Evolutionary conservation across 202 grass and related monocot genomes (phyloP), one percentile per base, ranked within the genome.

Genomic region (Setaria viridis): DNA sequence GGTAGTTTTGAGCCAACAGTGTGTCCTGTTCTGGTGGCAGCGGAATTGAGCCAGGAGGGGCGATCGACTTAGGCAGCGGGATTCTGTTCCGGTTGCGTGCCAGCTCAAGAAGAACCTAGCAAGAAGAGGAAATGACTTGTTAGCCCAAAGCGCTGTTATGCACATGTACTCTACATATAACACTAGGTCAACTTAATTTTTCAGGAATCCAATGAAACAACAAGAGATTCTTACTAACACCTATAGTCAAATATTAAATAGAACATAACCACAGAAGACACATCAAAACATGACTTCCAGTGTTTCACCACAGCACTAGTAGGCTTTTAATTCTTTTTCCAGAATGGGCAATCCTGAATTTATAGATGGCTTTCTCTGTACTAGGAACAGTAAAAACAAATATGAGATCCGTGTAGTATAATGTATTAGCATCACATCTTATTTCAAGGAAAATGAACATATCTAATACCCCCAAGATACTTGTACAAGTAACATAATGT

Each of bases 21-120:
- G 92, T 99, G 74, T 99, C 93, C 76, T 99, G 84, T 59, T 97
- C 92, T 7, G 94, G 94, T 4, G 94, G 94, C 78, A 99, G 85
- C 67, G 94, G 92, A 78, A 99, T 94, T 2, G 87, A 92, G 37
- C 93, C 97, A 39, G 94, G 90, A 78, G 97, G 97, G 53, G 92
- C 85, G 17, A 99, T 91, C 17, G 89, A 92, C 80, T 97, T 99
- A 16, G 92, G 97, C 72, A 99, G 85, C 1, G 92, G 94, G 35
- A 94, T 94, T 80, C 92, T 99, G 72, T 97, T 99, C 70, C 92
- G 88, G 77, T 66, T 99, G 5, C 85, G 74, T 32, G 88, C 92
- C 45, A 97, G 45, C 59, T 99, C 92, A 67, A 97, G 89, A 74
- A 97, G 85, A 76, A 94, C 88, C 97, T 99, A 70, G n/a, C 32